Percentiles rank a stretch among this genome's conserved stretches.
Conservation (phyloP, 2,329 filamentous ascomycete species). For the Penicillium frequentans region DNA sequence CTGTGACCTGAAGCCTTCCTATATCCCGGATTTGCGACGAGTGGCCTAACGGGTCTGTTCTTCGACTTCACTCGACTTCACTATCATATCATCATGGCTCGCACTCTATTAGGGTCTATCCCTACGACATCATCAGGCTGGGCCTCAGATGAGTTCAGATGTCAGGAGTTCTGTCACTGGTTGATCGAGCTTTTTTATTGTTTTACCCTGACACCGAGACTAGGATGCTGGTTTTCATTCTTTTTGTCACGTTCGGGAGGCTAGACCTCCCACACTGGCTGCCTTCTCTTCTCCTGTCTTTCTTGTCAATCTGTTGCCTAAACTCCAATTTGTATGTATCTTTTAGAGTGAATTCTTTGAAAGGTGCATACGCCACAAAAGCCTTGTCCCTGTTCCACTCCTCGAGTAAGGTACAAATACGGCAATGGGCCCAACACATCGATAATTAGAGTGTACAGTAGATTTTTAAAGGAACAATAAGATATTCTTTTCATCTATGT, state of each 20-base stretch:
- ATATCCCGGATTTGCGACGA: conserved; percentile 7
- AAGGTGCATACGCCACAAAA: conserved; percentile 18
- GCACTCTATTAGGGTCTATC: conserved; percentile 51
- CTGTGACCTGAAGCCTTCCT: conserved; percentile 32
- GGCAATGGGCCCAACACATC: not conserved
- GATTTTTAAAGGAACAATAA: not conserved
- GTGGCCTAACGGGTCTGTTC: not conserved
- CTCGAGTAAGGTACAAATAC: not conserved
- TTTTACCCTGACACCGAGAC: conserved; percentile 40
- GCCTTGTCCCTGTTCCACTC: not conserved
- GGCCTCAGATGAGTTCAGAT: conserved; percentile 38
- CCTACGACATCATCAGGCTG: conserved; percentile 51
- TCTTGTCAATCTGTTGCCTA: conserved; percentile 9
- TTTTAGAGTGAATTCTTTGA: conserved; percentile 15
- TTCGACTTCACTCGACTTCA: not conserved
- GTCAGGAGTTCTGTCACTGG: conserved; percentile 28
- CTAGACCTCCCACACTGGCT: conserved; percentile 27
- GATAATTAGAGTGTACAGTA: not conserved
- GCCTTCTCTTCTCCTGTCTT: conserved; percentile 23
- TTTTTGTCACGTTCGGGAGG: conserved; percentile 41
- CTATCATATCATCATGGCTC: conserved; percentile 3
- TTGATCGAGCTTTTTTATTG: conserved; percentile 19
- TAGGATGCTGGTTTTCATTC: conserved; percentile 48
- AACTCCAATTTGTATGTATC: conserved; percentile 13
- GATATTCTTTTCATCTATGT: not conserved